phyloP scores from a whole-genome alignment of 805 yeast genomes.

The Zygoascus tannicola region DNA sequence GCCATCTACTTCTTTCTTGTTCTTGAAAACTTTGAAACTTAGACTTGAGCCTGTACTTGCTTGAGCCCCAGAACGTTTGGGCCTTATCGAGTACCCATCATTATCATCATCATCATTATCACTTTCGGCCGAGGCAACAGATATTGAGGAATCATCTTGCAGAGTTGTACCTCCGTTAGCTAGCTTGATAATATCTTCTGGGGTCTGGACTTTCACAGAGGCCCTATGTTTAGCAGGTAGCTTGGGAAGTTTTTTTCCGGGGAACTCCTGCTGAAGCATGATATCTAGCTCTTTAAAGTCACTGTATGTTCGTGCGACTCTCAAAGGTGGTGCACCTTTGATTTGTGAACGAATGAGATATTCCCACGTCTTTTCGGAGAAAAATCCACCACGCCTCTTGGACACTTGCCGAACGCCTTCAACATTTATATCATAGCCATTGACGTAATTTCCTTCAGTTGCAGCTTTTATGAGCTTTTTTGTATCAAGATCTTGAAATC shows the following conservation, averaged over 20 bases:
- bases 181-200: slow-evolving; percentile 1
- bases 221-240: slow-evolving; percentile 47
- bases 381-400: slow-evolving; percentile 19
- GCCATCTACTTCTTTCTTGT: background rate
- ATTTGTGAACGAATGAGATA: slow-evolving; percentile 23
- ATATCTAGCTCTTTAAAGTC: slow-evolving; percentile 56
- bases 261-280: slow-evolving; percentile 43
- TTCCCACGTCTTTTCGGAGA: slow-evolving; percentile 24
- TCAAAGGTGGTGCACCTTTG: slow-evolving; percentile 30
- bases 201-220: slow-evolving; percentile 18
- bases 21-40: background rate
- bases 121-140: slow-evolving; percentile 15
- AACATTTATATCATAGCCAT: slow-evolving; percentile 57
- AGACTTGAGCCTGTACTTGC: background rate
- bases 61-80: background rate
- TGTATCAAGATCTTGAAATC: slow-evolving; percentile 16
- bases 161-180: background rate
- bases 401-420: slow-evolving; percentile 46
- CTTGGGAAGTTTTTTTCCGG: slow-evolving; percentile 56
- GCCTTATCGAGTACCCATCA: background rate
- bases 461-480: slow-evolving; percentile 15
- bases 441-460: slow-evolving; percentile 29
- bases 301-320: slow-evolving; percentile 52
- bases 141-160: background rate
- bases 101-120: slow-evolving; percentile 17